These are phyloP conservation scores for Phytophthora hibernalis DNA, from an alignment of 352 stramenopile species.

Conservation along the genomic window DNA sequence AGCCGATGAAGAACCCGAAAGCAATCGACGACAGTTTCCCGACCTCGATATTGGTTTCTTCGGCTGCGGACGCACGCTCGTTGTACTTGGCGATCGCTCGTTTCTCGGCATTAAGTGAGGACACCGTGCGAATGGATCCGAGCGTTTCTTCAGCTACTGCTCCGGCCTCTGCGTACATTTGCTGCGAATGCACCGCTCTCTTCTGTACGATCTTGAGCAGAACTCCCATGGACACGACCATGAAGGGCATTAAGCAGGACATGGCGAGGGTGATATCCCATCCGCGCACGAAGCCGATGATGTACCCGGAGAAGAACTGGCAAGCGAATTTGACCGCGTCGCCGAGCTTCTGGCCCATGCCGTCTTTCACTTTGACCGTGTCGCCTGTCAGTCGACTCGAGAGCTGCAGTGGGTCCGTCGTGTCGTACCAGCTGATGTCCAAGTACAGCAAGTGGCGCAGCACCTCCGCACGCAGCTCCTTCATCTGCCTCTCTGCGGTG, in stretches of 20 bases:
- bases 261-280: constrained; percentile 10
- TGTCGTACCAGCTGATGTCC: constrained; percentile 51
- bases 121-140: constrained; percentile 48
- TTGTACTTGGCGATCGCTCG: constrained; percentile 44
- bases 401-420: constrained; percentile 31
- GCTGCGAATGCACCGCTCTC: constrained; percentile 26
- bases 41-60: constrained; percentile 25
- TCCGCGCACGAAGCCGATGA: constrained; percentile 5
- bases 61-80: constrained; percentile 18
- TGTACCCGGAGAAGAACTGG: constrained; percentile 40
- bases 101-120: constrained; percentile 44
- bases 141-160: constrained; percentile 56
- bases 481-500: constrained; percentile 48
- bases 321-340: constrained; percentile 38
- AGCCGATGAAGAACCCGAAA: constrained; percentile 27
- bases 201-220: constrained; percentile 1
- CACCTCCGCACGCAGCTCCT: constrained; percentile 29
- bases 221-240: neutral
- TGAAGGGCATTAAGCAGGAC: constrained; percentile 9
- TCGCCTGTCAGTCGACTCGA: constrained; percentile 34
- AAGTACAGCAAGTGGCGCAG: constrained; percentile 45
- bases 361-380: constrained; percentile 45
- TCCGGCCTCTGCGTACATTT: constrained; percentile 52
- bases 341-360: constrained; percentile 52
- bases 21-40: constrained; percentile 16